Evolutionary conservation across 2,329 filamentous ascomycete genomes (phyloP).

Genomic region (Aspergillus neotritici): DNA sequence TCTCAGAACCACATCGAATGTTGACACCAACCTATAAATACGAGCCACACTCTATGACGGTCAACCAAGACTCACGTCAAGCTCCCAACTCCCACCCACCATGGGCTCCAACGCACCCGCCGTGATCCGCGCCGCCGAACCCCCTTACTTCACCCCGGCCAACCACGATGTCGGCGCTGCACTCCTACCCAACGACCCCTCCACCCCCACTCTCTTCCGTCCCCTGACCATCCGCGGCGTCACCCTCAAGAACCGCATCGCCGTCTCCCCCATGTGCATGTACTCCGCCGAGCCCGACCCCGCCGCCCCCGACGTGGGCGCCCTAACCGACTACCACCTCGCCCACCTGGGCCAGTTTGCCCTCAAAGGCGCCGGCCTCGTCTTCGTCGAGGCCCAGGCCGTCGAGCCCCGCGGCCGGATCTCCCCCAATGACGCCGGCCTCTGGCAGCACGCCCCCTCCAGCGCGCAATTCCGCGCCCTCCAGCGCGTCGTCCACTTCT

Average conservation of each 20-base stretch:
- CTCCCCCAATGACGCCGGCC: conserved; percentile 54
- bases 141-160: conserved; percentile 35
- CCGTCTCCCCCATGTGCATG: conserved; percentile 59
- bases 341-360: conserved; percentile 75
- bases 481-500: conserved; percentile 63
- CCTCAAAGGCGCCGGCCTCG: conserved; percentile 64
- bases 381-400: conserved; percentile 71
- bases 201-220: conserved; percentile 51
- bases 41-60: background rate
- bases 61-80: too few species aligned
- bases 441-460: conserved; percentile 65
- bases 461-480: conserved; percentile 64
- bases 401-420: conserved; percentile 74
- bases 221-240: conserved; percentile 52
- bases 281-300: conserved; percentile 54
- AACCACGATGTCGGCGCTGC: conserved; percentile 32
- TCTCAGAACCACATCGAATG: too few species aligned
- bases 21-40: too few species aligned
- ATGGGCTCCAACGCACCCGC: conserved; percentile 11
- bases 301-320: conserved; percentile 44
- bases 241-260: conserved; percentile 60
- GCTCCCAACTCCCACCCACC: background rate
- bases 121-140: conserved; percentile 1
- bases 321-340: conserved; percentile 73
- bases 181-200: conserved; percentile 29